A percentile compares a stretch with the other conserved stretches of the same genome.
Conservation (phyloP, 2,329 filamentous ascomycete genomes). For the Stagonosporopsis cucurbitacearum region DNA sequence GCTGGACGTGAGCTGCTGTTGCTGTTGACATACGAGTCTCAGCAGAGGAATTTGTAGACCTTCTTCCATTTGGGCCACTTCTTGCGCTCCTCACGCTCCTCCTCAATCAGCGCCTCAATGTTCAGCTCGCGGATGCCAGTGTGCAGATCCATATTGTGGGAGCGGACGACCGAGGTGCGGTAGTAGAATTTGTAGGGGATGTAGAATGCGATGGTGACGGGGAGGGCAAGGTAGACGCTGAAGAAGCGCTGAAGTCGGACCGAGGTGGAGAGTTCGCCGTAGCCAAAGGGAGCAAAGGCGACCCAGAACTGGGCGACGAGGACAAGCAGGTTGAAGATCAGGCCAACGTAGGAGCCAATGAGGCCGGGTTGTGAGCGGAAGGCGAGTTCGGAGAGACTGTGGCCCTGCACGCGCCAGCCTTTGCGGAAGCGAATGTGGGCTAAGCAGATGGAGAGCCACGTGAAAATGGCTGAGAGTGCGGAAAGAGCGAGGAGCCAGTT, state of each 20-base stretch:
- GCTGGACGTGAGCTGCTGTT: background rate
- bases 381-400: conserved; percentile 75
- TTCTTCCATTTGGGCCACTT: conserved; percentile 58
- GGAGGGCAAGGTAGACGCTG: conserved; percentile 71
- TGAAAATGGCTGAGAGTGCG: conserved; percentile 75
- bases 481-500: conserved; percentile 73
- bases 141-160: conserved; percentile 81
- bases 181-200: conserved; percentile 77
- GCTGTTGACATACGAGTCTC: conserved; percentile 2
- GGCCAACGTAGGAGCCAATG: conserved; percentile 79
- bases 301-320: conserved; percentile 88
- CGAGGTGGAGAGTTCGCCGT: conserved; percentile 52
- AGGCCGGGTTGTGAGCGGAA: conserved; percentile 82
- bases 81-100: conserved; percentile 77
- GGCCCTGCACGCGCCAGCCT: conserved; percentile 66
- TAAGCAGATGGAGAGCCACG: conserved; percentile 73
- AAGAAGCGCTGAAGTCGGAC: conserved; percentile 73
- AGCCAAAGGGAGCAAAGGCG: conserved; percentile 76
- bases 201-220: conserved; percentile 73
- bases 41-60: conserved; percentile 58
- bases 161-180: conserved; percentile 69
- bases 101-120: conserved; percentile 75
- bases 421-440: conserved; percentile 69
- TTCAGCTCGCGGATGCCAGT: conserved; percentile 88
- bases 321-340: conserved; percentile 76